Base-by-base conservation (phyloP, 2,329 filamentous ascomycete genomes). In the Annulohypoxylon truncatum region DNA sequence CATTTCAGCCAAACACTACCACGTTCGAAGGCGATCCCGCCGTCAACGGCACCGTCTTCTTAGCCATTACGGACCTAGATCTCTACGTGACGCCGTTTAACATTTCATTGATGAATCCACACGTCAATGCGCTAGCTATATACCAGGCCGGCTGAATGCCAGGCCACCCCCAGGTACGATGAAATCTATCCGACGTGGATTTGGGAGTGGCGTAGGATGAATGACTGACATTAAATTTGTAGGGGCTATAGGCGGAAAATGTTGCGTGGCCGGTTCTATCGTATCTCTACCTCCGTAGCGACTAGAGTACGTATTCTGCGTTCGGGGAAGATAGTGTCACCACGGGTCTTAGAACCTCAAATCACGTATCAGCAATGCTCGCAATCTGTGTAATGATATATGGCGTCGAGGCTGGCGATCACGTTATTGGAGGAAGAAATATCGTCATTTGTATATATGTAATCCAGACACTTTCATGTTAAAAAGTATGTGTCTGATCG, bases 121-220 rank as follows among this genome's bases (percentile, higher is more conserved):
- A 94, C 72, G 89, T 96, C 33, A 87, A 88, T 60, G 92, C 92
- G 20, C 82, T 94, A 57, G 90, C 87, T 56, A 75, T 96, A 35
- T 96, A 94, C 77, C 90, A 93, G 80, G 89, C 92, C 72, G 93
- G 92, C 70, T 96, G 84, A 24, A 28, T n/a, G n/a, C n/a, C n/a
- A n/a, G n/a, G n/a, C n/a, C n/a, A n/a, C 24, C 24, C 2, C 7
- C 24, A 13, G 10, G n/a, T 2, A 18, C n/a, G 20, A 12, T 13
- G 22, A 15, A n/a, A 52, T 8, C 5, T 9, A 51, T 5, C 12
- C n/a, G 24, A 2, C 2, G 44, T 9, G 13, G 13, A n/a, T 13
- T 20, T 22, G 13, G 13, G 24, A n/a, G n/a, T n/a, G n/a, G n/a
- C n/a, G n/a, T n/a, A n/a, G n/a, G n/a, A n/a, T n/a, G n/a, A n/a